A percentile compares a stretch with the other conserved stretches of the same genome.
Evolutionary conservation across 441 rosid species (phyloP).

Genomic region (Hypseocharis bilobata): DNA sequence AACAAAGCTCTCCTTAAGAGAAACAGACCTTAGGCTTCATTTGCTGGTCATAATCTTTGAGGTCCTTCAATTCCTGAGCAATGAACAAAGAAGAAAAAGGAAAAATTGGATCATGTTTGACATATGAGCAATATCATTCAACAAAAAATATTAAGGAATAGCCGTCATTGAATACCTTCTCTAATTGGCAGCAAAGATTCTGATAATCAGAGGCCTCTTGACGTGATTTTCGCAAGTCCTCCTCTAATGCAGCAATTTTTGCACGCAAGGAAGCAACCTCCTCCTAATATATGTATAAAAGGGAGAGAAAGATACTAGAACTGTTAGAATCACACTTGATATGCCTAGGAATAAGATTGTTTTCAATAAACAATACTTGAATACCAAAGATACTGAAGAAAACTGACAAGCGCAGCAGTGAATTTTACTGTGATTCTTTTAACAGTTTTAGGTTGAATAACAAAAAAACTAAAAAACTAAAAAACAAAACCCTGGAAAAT

Average conservation of each 20-base stretch:
- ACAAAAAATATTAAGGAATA: slow-evolving; percentile 10
- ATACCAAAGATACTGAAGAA: background rate
- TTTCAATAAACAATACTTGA: background rate
- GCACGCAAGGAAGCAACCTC: slow-evolving; percentile 54
- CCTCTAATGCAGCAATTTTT: slow-evolving; percentile 63
- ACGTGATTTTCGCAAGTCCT: slow-evolving; percentile 65
- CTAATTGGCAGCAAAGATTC: slow-evolving; percentile 47
- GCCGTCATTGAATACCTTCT: slow-evolving; percentile 46
- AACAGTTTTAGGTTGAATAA: background rate
- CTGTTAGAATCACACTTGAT: background rate
- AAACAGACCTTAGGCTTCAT: slow-evolving; percentile 75
- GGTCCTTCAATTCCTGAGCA: slow-evolving; percentile 72
- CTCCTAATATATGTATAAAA: slow-evolving; percentile 41
- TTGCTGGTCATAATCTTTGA: slow-evolving; percentile 72
- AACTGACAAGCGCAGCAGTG: background rate
- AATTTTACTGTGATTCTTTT: background rate
- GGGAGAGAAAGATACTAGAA: slow-evolving; percentile 13
- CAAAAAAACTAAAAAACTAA: background rate
- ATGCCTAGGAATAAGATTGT: background rate
- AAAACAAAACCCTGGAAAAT: background rate
- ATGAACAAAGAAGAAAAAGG: slow-evolving; percentile 4
- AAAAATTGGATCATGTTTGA: background rate
- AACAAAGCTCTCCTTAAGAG: slow-evolving; percentile 2
- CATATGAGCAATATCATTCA: slow-evolving; percentile 11
- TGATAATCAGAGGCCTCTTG: slow-evolving; percentile 57